These are phyloP conservation scores for Teratosphaeria zuluensis DNA, from an alignment of 2,329 filamentous ascomycete genomes.

Conservation along the genomic window DNA sequence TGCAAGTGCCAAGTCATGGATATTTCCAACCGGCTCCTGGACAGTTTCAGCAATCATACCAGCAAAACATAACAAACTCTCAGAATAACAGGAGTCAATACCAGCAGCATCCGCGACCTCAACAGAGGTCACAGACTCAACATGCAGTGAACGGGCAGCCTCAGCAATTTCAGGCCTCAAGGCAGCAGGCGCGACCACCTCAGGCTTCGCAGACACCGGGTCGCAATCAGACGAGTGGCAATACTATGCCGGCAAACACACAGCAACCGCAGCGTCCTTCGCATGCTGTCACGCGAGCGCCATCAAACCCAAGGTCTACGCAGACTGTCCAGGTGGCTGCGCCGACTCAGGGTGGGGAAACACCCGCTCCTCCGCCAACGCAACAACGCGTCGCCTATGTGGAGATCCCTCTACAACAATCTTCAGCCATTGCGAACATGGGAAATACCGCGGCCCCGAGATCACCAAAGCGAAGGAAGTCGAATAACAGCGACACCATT, in stretches of 20 bases:
- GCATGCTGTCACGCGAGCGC: not conserved
- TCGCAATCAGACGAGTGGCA: not conserved
- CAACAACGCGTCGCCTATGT: slow-evolving; percentile 12
- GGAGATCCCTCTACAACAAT: slow-evolving; percentile 8
- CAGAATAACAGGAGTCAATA: slow-evolving; percentile 4
- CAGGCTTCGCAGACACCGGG: not conserved
- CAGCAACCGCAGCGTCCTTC: slow-evolving; percentile 14
- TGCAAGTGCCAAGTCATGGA: not conserved
- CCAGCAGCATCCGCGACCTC: slow-evolving; percentile 22
- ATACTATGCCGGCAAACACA: not conserved
- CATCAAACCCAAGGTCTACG: not conserved
- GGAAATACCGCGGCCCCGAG: slow-evolving; percentile 6
- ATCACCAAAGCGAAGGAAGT: slow-evolving; percentile 20
- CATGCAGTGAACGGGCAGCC: not conserved
- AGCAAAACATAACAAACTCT: not conserved
- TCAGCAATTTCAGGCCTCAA: not conserved
- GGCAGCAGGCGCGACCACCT: not conserved
- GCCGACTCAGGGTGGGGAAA: not conserved
- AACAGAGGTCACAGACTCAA: slow-evolving; percentile 17
- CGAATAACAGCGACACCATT: slow-evolving; percentile 19
- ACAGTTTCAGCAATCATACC: not conserved
- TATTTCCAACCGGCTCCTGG: not conserved
- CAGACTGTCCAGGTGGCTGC: not conserved
- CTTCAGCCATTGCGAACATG: not conserved
- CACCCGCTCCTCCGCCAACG: not conserved